These are phyloP conservation scores for Scorias spongiosa DNA, from an alignment of 2,329 filamentous ascomycete species.

Conservation along the genomic window DNA sequence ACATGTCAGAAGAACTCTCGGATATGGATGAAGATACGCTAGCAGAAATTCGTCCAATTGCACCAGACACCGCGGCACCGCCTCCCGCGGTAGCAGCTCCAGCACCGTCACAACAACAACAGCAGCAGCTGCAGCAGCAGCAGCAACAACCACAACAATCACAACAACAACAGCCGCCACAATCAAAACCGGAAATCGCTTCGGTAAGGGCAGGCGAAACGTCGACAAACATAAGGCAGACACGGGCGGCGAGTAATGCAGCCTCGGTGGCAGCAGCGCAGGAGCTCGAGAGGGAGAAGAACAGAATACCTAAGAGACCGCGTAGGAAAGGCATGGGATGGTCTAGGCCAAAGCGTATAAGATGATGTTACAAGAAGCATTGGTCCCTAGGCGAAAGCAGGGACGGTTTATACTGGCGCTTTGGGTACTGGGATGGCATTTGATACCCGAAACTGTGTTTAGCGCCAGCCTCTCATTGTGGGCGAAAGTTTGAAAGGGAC, in stretches of 20 bases:
- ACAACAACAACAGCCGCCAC: too few species aligned
- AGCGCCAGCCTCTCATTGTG: background rate
- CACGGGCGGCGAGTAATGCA: background rate
- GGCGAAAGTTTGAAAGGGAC: background rate
- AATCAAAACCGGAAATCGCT: background rate
- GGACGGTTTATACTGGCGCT: background rate
- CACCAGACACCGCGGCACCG: background rate
- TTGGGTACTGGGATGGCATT: background rate
- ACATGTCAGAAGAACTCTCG: slow-evolving; percentile 64
- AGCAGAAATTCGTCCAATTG: slow-evolving; percentile 33
- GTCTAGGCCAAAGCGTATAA: background rate
- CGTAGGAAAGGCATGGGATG: background rate
- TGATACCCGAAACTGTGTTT: background rate
- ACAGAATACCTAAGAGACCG: background rate
- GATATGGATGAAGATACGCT: slow-evolving; percentile 87
- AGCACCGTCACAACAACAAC: background rate
- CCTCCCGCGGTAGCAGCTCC: background rate
- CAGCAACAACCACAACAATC: too few species aligned
- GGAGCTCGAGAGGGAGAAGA: background rate
- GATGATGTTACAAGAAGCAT: background rate
- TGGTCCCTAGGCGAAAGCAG: too few species aligned
- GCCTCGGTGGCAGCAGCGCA: background rate
- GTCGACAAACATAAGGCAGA: background rate
- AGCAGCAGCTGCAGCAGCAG: too few species aligned
- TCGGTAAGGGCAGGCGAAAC: background rate